phyloP scores from a whole-genome alignment of 176 grass and related monocot genomes.

The Eleusine coracana region DNA sequence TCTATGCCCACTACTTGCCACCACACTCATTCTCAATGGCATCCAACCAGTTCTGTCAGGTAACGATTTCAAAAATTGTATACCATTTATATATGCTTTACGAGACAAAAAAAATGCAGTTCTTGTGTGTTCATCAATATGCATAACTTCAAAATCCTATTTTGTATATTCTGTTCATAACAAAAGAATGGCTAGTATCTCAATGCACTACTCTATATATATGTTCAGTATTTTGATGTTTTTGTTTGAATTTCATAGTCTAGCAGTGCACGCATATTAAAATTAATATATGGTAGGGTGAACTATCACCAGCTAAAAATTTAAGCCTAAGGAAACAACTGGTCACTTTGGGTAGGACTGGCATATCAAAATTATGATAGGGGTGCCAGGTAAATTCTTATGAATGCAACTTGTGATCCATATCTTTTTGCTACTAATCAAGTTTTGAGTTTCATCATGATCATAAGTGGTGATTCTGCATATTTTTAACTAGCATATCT shows the following conservation, averaged over 20 bases:
- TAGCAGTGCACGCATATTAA: neutral
- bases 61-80: conserved; percentile 1
- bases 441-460: neutral
- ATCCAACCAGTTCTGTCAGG: conserved; percentile 83
- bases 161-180: too few relatives aligned
- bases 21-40: conserved; percentile 65
- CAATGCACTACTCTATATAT: neutral
- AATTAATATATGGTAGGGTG: neutral
- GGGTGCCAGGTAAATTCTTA: neutral
- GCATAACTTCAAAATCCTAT: too few relatives aligned
- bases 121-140: neutral
- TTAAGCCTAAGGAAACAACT: neutral
- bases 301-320: neutral
- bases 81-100: neutral
- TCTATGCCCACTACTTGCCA: conserved; percentile 67
- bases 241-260: neutral
- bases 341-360: neutral
- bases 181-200: neutral
- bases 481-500: conserved; percentile 17
- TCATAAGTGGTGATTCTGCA: neutral
- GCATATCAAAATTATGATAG: neutral
- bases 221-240: neutral
- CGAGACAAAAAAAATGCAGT: neutral
- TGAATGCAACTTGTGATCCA: neutral
- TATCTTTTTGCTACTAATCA: neutral